These are phyloP conservation scores for Trichoderma orchidacearum DNA, from an alignment of 495 filamentous ascomycete genomes.

Conservation along the genomic window DNA sequence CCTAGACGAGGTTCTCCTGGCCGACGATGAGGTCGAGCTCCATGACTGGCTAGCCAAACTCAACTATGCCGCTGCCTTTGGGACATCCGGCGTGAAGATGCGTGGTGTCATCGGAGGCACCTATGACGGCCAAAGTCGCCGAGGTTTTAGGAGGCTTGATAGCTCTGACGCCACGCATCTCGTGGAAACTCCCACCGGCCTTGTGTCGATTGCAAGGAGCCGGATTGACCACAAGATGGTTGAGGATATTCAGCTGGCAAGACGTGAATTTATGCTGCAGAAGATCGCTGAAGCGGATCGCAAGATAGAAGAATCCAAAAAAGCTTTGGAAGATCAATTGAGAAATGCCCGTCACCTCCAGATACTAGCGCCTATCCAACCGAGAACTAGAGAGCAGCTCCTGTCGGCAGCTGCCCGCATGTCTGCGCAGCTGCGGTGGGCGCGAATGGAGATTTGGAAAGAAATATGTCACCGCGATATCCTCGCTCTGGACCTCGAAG, in stretches of 20 bases:
- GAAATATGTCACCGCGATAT: slow-evolving; percentile 86
- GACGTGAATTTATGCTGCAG: slow-evolving; percentile 65
- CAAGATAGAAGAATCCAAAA: slow-evolving; percentile 56
- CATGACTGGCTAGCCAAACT: slow-evolving; percentile 96
- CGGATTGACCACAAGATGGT: slow-evolving; percentile 69
- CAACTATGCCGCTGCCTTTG: slow-evolving; percentile 91
- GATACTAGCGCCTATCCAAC: slow-evolving; percentile 76
- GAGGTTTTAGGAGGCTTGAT: slow-evolving; percentile 56
- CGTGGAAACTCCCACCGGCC: slow-evolving; percentile 54
- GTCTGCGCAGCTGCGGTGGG: slow-evolving; percentile 85
- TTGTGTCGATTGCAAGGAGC: slow-evolving; percentile 51
- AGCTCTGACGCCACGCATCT: slow-evolving; percentile 36
- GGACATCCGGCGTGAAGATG: slow-evolving; percentile 83
- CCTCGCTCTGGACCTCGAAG: slow-evolving; percentile 67
- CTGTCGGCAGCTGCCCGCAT: slow-evolving; percentile 73
- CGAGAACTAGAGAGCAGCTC: slow-evolving; percentile 73
- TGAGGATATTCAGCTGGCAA: slow-evolving; percentile 66
- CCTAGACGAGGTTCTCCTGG: slow-evolving; percentile 81
- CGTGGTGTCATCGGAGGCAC: slow-evolving; percentile 72
- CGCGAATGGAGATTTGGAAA: slow-evolving; percentile 84
- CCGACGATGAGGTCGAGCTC: slow-evolving; percentile 78
- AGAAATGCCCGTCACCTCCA: slow-evolving; percentile 88
- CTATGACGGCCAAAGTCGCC: slow-evolving; percentile 70
- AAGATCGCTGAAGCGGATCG: slow-evolving; percentile 78
- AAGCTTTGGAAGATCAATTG: slow-evolving; percentile 66